These are phyloP conservation scores for Diaporthe citri DNA, from an alignment of 2,329 filamentous ascomycete species.

Conservation along the genomic window DNA sequence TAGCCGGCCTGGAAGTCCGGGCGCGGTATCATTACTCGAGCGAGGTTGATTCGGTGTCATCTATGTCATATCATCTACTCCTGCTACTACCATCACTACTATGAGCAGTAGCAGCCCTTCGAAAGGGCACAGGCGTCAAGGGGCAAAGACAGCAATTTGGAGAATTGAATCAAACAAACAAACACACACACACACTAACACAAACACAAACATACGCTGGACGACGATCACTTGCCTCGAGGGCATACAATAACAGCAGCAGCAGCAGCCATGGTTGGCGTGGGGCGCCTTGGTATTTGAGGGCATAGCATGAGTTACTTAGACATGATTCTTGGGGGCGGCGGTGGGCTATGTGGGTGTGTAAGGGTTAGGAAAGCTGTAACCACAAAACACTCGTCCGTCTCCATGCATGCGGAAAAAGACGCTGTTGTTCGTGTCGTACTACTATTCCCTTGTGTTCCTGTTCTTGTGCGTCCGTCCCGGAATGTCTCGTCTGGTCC, in stretches of 20 bases:
- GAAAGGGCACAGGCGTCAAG: slow-evolving; percentile 1
- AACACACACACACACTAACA: not conserved
- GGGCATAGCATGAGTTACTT: slow-evolving; percentile 18
- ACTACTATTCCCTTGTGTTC: not conserved
- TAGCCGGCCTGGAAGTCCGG: slow-evolving; percentile 9
- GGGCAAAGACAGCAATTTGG: slow-evolving; percentile 8
- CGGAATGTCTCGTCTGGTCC: not conserved
- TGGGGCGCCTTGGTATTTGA: not conserved
- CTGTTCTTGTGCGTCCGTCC: not conserved
- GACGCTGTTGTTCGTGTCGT: not conserved
- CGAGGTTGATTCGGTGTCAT: slow-evolving; percentile 16
- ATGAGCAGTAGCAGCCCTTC: slow-evolving; percentile 14
- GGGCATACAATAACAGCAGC: not conserved
- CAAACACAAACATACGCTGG: not conserved
- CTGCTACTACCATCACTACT: not conserved
- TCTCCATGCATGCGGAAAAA: not conserved
- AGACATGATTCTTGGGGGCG: not conserved
- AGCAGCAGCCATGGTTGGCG: slow-evolving; percentile 5
- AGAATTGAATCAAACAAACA: slow-evolving; percentile 9
- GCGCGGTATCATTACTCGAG: not conserved
- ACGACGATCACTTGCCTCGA: slow-evolving; percentile 4
- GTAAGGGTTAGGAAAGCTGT: not conserved
- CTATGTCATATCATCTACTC: slow-evolving; percentile 15
- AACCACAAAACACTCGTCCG: not conserved
- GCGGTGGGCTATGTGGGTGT: not conserved